Conservation (phyloP, 176 grass and related monocot species). For the Avena eriantha region DNA sequence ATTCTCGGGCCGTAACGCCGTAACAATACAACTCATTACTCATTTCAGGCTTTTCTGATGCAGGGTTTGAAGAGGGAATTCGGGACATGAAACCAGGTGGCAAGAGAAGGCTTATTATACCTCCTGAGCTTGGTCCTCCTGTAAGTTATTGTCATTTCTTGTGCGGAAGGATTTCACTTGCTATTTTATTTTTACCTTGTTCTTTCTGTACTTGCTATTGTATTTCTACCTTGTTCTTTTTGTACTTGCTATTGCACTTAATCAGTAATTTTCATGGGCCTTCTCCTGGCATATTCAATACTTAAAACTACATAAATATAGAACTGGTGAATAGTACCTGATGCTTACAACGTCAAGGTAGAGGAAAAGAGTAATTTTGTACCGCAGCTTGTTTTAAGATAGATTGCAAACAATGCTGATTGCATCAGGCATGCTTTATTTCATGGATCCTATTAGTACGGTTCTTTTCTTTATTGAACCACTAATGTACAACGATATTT, state of each 20-base stretch:
- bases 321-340: slow-evolving; percentile 17
- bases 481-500: background rate
- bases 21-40: slow-evolving; percentile 48
- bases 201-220: slow-evolving; percentile 20
- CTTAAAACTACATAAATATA: background rate
- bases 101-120: slow-evolving; percentile 93
- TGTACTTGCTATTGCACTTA: slow-evolving; percentile 9
- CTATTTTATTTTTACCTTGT: slow-evolving; percentile 23
- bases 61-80: slow-evolving; percentile 99
- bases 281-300: slow-evolving; percentile 14
- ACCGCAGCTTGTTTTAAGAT: slow-evolving; percentile 1
- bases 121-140: slow-evolving; percentile 96
- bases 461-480: slow-evolving; percentile 3
- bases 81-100: slow-evolving; percentile 92
- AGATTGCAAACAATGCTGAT: background rate
- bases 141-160: slow-evolving; percentile 60
- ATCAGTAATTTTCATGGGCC: background rate
- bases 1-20: background rate
- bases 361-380: slow-evolving; percentile 4
- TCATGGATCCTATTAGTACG: background rate
- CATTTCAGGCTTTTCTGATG: slow-evolving; percentile 46
- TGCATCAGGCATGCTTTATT: background rate
- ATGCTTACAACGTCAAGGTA: slow-evolving; percentile 30
- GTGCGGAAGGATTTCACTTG: slow-evolving; percentile 26
- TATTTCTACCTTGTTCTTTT: slow-evolving; percentile 12